phyloP scores from a whole-genome alignment of 2,329 filamentous ascomycete species.

The Pseudogymnoascus destructans region DNA sequence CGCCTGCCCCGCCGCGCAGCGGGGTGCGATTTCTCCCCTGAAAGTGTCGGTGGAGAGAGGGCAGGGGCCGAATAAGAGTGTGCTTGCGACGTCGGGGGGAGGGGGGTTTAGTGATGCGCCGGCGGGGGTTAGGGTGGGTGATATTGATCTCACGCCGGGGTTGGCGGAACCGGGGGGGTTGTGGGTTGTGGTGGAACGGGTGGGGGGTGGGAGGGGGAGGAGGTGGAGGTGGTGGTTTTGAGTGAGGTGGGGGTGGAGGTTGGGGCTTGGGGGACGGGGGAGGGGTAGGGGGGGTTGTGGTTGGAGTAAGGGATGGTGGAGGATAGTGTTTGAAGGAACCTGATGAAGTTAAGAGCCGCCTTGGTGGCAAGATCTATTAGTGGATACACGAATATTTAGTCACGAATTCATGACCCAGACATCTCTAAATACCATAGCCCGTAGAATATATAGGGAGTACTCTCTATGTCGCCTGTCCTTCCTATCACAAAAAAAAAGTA shows the following conservation, averaged over 20 bases:
- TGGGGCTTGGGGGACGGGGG: constrained; percentile 25
- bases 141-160: constrained; percentile 63
- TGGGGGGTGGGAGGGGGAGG: constrained; percentile 39
- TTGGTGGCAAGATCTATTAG: background rate
- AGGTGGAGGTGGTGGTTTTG: constrained; percentile 40
- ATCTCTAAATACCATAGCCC: background rate
- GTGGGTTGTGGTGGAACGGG: constrained; percentile 72
- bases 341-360: background rate
- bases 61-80: constrained; percentile 51
- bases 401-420: background rate
- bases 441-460: background rate
- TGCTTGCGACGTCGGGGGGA: constrained; percentile 50
- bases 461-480: background rate
- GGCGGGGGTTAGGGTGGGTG: constrained; percentile 52
- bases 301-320: background rate
- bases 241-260: constrained; percentile 25
- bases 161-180: constrained; percentile 42
- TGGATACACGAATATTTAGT: background rate
- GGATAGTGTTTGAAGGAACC: background rate
- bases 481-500: background rate
- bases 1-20: constrained; percentile 25
- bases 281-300: constrained; percentile 11
- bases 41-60: constrained; percentile 62
- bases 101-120: constrained; percentile 61
- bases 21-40: constrained; percentile 35